Conservation (phyloP, 306 rosid genomes). For the Rubus idaeus region DNA sequence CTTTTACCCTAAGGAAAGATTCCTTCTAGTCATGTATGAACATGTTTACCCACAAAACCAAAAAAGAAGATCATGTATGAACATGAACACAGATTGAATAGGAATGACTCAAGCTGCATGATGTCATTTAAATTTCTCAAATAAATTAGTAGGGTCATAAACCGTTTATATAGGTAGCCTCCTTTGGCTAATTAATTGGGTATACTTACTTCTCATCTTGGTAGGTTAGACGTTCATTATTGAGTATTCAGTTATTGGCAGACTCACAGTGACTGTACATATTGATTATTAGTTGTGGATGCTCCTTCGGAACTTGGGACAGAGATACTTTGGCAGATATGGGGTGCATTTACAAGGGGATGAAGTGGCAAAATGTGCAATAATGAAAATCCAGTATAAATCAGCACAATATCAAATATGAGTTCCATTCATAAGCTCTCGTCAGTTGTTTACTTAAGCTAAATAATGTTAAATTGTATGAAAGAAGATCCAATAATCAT, state of each 20-base stretch:
- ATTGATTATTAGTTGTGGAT: no score
- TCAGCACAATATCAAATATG: no score
- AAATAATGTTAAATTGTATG: no score
- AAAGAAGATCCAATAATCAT: no score
- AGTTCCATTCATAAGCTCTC: no score
- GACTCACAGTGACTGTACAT: background rate
- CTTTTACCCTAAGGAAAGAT: background rate
- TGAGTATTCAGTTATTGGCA: background rate
- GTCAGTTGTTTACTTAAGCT: no score
- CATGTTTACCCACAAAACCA: background rate
- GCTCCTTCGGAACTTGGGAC: no score
- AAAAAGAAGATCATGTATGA: background rate
- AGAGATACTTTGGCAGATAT: no score
- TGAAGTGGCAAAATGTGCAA: no score
- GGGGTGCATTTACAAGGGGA: no score
- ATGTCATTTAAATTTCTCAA: background rate
- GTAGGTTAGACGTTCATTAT: background rate
- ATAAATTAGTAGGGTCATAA: background rate
- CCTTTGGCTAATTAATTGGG: background rate
- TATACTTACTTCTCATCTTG: background rate
- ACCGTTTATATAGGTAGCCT: background rate
- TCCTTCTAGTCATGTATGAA: background rate
- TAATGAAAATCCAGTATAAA: no score
- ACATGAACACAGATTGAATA: background rate
- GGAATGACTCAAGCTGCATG: background rate